Conservation (phyloP, 2,329 filamentous ascomycete genomes). For the Talaromyces albobiverticillius region DNA sequence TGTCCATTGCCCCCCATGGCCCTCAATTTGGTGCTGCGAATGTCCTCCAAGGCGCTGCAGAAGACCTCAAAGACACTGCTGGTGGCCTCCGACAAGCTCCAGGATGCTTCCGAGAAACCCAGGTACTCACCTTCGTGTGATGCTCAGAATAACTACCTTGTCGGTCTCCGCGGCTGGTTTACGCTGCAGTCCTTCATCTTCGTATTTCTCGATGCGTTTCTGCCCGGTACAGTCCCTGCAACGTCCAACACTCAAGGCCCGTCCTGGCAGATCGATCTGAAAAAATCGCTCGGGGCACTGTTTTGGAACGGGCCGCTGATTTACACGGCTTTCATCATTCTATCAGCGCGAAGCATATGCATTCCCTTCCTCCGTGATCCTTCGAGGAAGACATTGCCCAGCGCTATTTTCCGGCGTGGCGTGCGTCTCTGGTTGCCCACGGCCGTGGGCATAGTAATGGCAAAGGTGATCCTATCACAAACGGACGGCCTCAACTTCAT, state of each 20-base stretch:
- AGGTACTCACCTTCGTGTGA: slow-evolving; percentile 20
- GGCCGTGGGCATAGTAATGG: slow-evolving; percentile 38
- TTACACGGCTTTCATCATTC: slow-evolving; percentile 45
- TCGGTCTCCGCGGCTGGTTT: slow-evolving; percentile 24
- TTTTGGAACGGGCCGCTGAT: slow-evolving; percentile 47
- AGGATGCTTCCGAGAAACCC: too few relatives aligned
- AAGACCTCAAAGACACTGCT: too few relatives aligned
- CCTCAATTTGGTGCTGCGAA: slow-evolving; percentile 19
- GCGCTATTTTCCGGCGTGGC: slow-evolving; percentile 41
- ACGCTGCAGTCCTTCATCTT: slow-evolving; percentile 44
- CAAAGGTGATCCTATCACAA: slow-evolving; percentile 23
- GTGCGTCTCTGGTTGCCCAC: slow-evolving; percentile 43
- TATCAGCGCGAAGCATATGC: slow-evolving; percentile 42
- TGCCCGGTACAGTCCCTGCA: slow-evolving; percentile 40
- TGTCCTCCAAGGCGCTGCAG: too few relatives aligned
- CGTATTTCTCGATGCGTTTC: slow-evolving; percentile 44
- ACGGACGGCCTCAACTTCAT: slow-evolving; percentile 31
- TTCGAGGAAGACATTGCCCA: slow-evolving; percentile 32
- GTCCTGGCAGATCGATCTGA: slow-evolving; percentile 39
- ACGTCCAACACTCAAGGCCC: slow-evolving; percentile 33
- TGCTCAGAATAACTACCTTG: slow-evolving; percentile 29
- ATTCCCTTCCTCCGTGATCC: slow-evolving; percentile 41
- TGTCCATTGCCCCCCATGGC: slow-evolving; percentile 19
- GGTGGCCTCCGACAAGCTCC: too few relatives aligned
- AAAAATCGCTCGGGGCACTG: slow-evolving; percentile 44